phyloP scores from a whole-genome alignment of 768 basidiomycete genomes.

The Kwoniella europaea region DNA sequence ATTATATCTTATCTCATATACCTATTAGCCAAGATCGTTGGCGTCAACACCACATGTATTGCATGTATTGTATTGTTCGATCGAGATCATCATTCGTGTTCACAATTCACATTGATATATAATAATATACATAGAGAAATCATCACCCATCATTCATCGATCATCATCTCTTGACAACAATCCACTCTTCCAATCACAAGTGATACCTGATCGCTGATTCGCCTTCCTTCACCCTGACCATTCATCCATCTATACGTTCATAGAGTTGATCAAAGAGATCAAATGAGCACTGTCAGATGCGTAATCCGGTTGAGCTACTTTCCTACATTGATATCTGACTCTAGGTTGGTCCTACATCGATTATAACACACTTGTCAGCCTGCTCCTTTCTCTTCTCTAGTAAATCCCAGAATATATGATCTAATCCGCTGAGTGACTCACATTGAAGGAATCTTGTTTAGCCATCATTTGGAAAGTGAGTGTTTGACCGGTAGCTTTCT shows the following conservation, averaged over 20 bases:
- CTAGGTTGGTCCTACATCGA: conserved; percentile 72
- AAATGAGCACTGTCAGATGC: conserved; percentile 68
- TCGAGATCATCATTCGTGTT: no score
- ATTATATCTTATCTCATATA: conserved; percentile 1
- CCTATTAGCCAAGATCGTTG: no score
- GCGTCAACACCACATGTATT: no score
- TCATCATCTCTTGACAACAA: background rate
- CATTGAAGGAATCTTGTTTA: conserved; percentile 74
- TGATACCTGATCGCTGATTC: background rate
- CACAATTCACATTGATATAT: background rate
- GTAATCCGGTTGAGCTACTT: conserved; percentile 71
- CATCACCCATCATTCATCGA: background rate
- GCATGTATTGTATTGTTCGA: background rate
- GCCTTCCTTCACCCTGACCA: background rate
- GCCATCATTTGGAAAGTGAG: conserved; percentile 87
- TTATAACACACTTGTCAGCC: background rate
- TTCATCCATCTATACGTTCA: conserved; percentile 21
- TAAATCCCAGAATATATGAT: background rate
- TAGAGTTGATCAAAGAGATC: conserved; percentile 65
- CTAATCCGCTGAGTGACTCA: conserved; percentile 58
- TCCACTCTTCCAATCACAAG: no score
- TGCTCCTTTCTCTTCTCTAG: no score
- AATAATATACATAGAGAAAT: background rate
- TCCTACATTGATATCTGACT: conserved; percentile 79
- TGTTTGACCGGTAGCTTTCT: conserved; percentile 69